Percentiles rank a stretch among this genome's conserved stretches.
phyloP scores from a whole-genome alignment of 2,329 filamentous ascomycete genomes.

The Colletotrichum chrysophilum region DNA sequence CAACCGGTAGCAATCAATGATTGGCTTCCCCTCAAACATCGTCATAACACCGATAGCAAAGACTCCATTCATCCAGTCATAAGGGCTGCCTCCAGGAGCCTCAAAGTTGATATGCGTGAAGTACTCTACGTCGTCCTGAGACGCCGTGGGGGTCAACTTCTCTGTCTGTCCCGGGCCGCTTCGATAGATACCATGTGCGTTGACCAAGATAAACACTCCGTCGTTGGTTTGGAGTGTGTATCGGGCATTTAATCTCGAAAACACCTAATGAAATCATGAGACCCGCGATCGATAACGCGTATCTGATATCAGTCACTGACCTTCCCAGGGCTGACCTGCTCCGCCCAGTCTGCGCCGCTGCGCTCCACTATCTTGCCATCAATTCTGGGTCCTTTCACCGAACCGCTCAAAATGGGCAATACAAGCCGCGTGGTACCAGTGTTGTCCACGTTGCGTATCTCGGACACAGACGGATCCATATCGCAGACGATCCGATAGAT shows the following conservation, averaged over 20 bases:
- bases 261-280: neutral
- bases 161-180: neutral
- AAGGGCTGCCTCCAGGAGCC: conserved; percentile 22
- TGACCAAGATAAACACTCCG: conserved; percentile 23
- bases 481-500: conserved; percentile 27
- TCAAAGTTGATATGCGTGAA: conserved; percentile 27
- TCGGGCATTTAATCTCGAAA: conserved; percentile 22
- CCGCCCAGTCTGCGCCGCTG: conserved; percentile 27
- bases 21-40: conserved; percentile 24
- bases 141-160: neutral
- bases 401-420: conserved; percentile 24
- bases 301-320: neutral
- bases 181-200: conserved; percentile 20
- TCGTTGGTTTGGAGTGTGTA: conserved; percentile 26
- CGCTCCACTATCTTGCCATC: conserved; percentile 24
- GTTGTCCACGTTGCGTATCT: conserved; percentile 21
- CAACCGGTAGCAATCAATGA: conserved; percentile 27
- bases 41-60: conserved; percentile 25
- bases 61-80: conserved; percentile 26
- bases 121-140: conserved; percentile 26
- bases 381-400: conserved; percentile 22
- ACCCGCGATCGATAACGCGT: neutral
- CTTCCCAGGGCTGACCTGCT: conserved; percentile 19
- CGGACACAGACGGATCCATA: conserved; percentile 20
- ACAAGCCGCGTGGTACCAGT: conserved; percentile 21